A percentile compares a stretch with the other conserved stretches of the same genome.
These are phyloP conservation scores for Alternaria solani DNA, from an alignment of 2,329 filamentous ascomycete genomes.

Conservation along the genomic window DNA sequence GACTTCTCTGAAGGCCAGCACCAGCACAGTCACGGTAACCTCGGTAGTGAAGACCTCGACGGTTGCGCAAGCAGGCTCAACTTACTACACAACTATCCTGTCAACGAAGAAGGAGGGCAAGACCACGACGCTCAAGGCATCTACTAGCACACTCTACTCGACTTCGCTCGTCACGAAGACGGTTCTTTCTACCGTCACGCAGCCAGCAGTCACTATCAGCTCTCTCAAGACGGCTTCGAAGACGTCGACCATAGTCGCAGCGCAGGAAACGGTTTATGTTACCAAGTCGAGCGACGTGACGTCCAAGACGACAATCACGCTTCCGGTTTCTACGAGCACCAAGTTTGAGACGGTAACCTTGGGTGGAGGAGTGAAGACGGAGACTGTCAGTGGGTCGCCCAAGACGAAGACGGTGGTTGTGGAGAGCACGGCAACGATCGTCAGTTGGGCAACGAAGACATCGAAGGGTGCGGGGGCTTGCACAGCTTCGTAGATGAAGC, in stretches of 20 bases:
- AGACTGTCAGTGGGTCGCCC: conserved; percentile 20
- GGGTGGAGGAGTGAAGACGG: conserved; percentile 19
- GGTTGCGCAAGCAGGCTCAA: conserved; percentile 34
- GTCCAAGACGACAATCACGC: conserved; percentile 28
- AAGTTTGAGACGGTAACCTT: conserved; percentile 20
- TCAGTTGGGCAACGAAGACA: conserved; percentile 19
- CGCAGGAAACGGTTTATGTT: conserved; percentile 20
- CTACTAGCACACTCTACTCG: conserved; percentile 21
- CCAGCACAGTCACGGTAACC: conserved; percentile 29
- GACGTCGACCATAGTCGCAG: conserved; percentile 15
- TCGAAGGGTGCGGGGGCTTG: conserved; percentile 26
- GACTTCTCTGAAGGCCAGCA: conserved; percentile 22
- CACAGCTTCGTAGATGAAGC: background rate
- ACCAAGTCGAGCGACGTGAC: conserved; percentile 17
- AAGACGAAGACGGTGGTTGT: conserved; percentile 21
- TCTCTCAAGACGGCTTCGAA: conserved; percentile 24
- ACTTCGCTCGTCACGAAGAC: conserved; percentile 20
- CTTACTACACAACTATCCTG: conserved; percentile 22
- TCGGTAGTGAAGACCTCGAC: conserved; percentile 32
- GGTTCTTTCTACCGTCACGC: conserved; percentile 24
- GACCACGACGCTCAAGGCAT: conserved; percentile 28
- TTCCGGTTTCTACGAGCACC: conserved; percentile 27
- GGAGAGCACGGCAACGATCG: conserved; percentile 22
- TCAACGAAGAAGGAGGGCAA: conserved; percentile 27
- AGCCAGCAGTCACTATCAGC: conserved; percentile 27